Evolutionary conservation across 495 filamentous ascomycete species (phyloP).

Genomic region (Aspergillus avenaceus): DNA sequence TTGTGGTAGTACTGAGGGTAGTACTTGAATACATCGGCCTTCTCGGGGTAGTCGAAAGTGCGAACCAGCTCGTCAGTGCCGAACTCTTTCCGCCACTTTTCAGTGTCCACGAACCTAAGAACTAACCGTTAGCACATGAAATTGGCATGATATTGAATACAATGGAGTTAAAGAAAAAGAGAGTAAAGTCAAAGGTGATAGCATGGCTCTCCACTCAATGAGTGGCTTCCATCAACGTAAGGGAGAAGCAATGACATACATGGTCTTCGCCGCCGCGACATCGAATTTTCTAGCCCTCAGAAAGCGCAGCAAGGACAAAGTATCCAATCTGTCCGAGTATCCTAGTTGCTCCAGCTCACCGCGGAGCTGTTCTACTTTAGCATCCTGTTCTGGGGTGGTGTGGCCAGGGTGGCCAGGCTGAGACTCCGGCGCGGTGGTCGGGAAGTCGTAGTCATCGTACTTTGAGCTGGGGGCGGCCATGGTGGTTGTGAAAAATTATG

Average conservation of each 20-base stretch:
- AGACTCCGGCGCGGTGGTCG: slow-evolving; percentile 65
- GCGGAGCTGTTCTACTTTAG: slow-evolving; percentile 80
- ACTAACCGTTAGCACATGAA: slow-evolving; percentile 3
- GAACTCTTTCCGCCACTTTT: slow-evolving; percentile 87
- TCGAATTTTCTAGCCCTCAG: slow-evolving; percentile 94
- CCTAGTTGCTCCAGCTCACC: slow-evolving; percentile 78
- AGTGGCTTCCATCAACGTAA: background rate
- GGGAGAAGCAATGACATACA: slow-evolving; percentile 51
- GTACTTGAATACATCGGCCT: slow-evolving; percentile 80
- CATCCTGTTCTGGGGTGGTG: slow-evolving; percentile 84
- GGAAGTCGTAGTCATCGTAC: slow-evolving; percentile 95
- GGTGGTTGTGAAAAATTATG: slow-evolving; percentile 16
- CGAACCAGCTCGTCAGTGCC: slow-evolving; percentile 79
- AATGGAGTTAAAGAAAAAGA: slow-evolving; percentile 9
- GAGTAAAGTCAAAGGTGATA: background rate
- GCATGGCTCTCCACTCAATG: no score
- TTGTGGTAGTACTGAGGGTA: slow-evolving; percentile 99
- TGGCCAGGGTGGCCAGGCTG: slow-evolving; percentile 83
- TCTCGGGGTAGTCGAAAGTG: slow-evolving; percentile 85
- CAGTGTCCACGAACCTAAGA: slow-evolving; percentile 80
- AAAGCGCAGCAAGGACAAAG: slow-evolving; percentile 85
- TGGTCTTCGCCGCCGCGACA: slow-evolving; percentile 74
- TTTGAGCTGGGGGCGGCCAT: slow-evolving; percentile 65
- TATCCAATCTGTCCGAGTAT: slow-evolving; percentile 83
- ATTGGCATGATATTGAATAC: background rate